Evolutionary conservation across 495 filamentous ascomycete genomes (phyloP), one percentile per base, ranked within the genome.

Genomic region (Penicillium crystallinum): DNA sequence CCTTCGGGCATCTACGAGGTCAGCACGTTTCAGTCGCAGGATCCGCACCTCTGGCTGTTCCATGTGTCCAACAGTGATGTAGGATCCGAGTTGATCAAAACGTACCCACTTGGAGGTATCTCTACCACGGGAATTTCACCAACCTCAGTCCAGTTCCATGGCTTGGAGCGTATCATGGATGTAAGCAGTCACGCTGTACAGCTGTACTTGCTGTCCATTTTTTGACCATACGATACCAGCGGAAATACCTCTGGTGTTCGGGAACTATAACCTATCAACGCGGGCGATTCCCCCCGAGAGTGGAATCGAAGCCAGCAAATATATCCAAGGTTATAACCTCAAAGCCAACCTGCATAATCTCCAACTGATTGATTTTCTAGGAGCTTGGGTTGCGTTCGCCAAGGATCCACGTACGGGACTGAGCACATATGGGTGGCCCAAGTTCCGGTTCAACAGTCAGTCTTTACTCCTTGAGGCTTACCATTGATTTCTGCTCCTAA

Each of bases 111-210:
- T 80, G 69, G 56, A 67, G 78, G n/a, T 82, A 77, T 54, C 62
- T 74, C 47, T 78, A 79, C 45, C 65, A 66, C 12, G 79, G 77
- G 0, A 77, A 72, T 40, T 81, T 72, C 50, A 56, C 65, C 12
- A 77, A 72, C 40, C 21, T 81, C 9, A 74, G 66, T 17, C 67
- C 68, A 0, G 64, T 59, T 25, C 6, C 51, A 17, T 76, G 72
- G 73, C 66, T 78, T 51, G 77, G 77, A 7, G 77, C 78, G n/a
- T 81, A 77, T 41, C 78, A 81, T 48, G 66, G 64, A 2, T 64
- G 68, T 34, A 71, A 30, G 34, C n/a, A n/a, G 5, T 0, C 3
- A 8, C 17, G 5, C 17, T 15, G 7, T 27, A 27, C 7, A 27
- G 23, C 6, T 1, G 1, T 0, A 7, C 25, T 53, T 0, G 12